Evolutionary conservation across 2,329 filamentous ascomycete species (phyloP).

Genomic region (Colletotrichum horii): DNA sequence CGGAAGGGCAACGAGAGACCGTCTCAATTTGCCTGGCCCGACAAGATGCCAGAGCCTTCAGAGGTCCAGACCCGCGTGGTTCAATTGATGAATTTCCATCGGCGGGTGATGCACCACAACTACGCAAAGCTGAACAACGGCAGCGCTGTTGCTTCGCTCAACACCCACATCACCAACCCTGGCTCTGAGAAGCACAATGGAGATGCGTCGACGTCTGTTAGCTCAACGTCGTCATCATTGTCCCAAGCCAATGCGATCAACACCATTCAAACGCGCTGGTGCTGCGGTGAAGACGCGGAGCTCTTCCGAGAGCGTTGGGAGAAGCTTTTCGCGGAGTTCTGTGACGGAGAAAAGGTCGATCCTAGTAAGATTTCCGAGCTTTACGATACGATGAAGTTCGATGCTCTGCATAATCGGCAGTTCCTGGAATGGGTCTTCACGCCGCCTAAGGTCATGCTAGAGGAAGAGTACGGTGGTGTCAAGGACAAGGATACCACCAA

Average conservation of each 20-base stretch:
- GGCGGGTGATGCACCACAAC: constrained; percentile 93
- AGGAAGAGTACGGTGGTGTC: constrained; percentile 66
- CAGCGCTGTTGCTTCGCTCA: constrained; percentile 64
- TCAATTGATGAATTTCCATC: constrained; percentile 97
- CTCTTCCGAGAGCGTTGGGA: constrained; percentile 98
- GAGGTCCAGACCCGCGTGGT: constrained; percentile 92
- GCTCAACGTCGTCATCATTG: constrained; percentile 53
- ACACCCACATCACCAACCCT: constrained; percentile 59
- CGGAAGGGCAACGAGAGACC: constrained; percentile 93
- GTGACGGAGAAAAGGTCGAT: constrained; percentile 96
- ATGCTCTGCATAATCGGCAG: constrained; percentile 93
- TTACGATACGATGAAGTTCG: constrained; percentile 99
- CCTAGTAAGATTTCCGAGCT: constrained; percentile 98
- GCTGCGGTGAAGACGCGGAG: constrained; percentile 92
- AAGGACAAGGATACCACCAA: constrained; percentile 37
- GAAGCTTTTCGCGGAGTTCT: constrained; percentile 96
- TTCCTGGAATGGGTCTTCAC: constrained; percentile 99
- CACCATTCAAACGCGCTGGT: constrained; percentile 90
- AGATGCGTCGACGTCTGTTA: constrained; percentile 40
- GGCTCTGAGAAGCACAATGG: constrained; percentile 49
- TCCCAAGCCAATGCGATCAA: constrained; percentile 68
- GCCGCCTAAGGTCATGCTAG: constrained; percentile 78
- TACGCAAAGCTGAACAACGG: constrained; percentile 79
- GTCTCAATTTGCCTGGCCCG: constrained; percentile 97
- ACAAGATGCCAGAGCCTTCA: constrained; percentile 92